Evolutionary conservation across 106 monocot species (phyloP).

Genomic region (Vanilla planifolia): DNA sequence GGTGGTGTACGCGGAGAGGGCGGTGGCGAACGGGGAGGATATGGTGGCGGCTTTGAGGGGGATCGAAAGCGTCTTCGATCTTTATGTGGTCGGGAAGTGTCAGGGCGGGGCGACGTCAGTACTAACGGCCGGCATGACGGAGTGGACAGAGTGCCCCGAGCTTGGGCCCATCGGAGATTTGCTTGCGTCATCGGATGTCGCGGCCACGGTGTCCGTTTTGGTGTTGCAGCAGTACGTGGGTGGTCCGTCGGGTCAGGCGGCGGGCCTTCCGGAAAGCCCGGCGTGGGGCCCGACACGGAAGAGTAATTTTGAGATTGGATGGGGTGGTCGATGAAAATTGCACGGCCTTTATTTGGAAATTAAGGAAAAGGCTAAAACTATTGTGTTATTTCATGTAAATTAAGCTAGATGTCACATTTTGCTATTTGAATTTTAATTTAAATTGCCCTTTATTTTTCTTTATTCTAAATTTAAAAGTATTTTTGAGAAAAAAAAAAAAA

Average conservation of each 20-base stretch:
- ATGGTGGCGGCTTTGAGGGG: background rate
- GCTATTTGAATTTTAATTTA: no score
- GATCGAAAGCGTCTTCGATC: background rate
- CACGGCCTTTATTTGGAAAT: no score
- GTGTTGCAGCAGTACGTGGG: slow-evolving; percentile 19
- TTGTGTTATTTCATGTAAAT: no score
- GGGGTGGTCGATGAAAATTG: background rate
- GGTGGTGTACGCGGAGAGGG: background rate
- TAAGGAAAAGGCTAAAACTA: no score
- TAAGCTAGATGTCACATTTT: no score
- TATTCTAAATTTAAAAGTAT: no score
- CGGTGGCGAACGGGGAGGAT: slow-evolving; percentile 1
- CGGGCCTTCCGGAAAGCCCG: background rate
- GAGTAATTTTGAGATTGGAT: background rate
- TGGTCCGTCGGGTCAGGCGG: background rate
- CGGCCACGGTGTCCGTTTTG: slow-evolving; percentile 12
- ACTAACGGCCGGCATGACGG: slow-evolving; percentile 9
- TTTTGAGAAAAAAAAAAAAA: no score
- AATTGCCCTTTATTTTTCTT: no score
- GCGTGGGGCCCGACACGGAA: background rate
- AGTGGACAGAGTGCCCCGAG: slow-evolving; percentile 26
- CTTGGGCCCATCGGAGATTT: slow-evolving; percentile 27
- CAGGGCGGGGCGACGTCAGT: background rate
- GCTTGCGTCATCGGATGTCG: slow-evolving; percentile 17
- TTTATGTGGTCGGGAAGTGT: slow-evolving; percentile 2